Base-by-base conservation (phyloP, 352 stramenopile genomes). In the Pythium volutum region DNA sequence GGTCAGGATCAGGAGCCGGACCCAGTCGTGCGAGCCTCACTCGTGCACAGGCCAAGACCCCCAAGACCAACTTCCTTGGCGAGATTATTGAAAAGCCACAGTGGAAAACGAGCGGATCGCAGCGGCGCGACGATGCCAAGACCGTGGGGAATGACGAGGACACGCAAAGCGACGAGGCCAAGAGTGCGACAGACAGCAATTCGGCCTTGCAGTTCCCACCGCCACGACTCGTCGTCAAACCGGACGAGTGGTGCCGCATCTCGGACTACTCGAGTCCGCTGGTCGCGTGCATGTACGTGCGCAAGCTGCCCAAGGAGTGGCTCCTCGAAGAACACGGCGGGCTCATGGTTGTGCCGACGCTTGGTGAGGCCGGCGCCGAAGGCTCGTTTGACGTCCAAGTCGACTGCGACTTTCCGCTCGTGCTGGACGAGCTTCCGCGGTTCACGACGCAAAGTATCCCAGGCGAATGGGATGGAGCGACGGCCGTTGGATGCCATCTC, bases 371-470 rank as follows among this genome's bases (percentile, higher is more conserved):
- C 36, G 79, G 75, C 12, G 67, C 70, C 0, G 83, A 93, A 51
- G 88, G 84, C 3, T 78, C 77, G 7, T 97, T 92, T 55, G 84
- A 93, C 29, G 47, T 97, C n/a, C 87, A 97, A 54, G 77, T 97
- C 9, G 87, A 96, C 60, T 87, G 72, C 50, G 86, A 96, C 55
- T 79, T 87, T 27, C 75, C 84, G 15, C 52, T 96, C 6, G 65
- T 77, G 3, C 61, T 90, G 15, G 75, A 89, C 29, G 76, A 87
- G 50, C 64, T 93, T 15, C 75, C 78, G 5, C 73, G 81, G 26
- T 76, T 77, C 43, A 78, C 73, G 18, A 84, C 82, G 8, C 89
- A 93, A 61, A 94, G 83, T 20, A 55, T 96, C 9, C 79, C 77
- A 0, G 84, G 84, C 8, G 87, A 95, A 54, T 97, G 89, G 89